Percentiles rank a stretch among this genome's conserved stretches.
These are phyloP conservation scores for Umbelopsis sp. DNA, from an alignment of 192 early-diverging fungal species.

Conservation along the genomic window DNA sequence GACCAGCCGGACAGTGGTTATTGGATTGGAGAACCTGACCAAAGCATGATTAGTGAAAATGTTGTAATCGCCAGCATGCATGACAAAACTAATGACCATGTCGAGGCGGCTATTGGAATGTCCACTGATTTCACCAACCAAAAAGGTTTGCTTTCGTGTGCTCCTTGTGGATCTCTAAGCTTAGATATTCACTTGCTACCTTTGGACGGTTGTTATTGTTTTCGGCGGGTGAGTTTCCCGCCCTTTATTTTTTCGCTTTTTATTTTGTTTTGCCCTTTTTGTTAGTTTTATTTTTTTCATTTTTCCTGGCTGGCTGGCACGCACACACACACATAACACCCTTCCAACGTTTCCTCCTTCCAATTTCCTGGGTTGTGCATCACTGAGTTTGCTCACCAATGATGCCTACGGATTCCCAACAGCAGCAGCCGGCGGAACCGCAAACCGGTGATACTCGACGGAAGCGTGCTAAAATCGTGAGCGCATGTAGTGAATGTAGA, in stretches of 20 bases:
- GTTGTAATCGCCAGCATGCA: too few relatives aligned
- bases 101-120: too few relatives aligned
- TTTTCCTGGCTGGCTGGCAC: not conserved
- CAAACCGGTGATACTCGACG: conserved; percentile 30
- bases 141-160: too few relatives aligned
- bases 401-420: conserved; percentile 22
- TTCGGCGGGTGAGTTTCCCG: conserved; percentile 3
- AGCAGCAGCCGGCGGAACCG: conserved; percentile 25
- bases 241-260: conserved; percentile 10
- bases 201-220: conserved; percentile 18
- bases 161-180: too few relatives aligned
- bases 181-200: conserved; percentile 1
- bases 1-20: too few relatives aligned
- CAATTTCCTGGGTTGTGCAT: conserved; percentile 1
- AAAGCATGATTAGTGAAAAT: too few relatives aligned
- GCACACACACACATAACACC: too few relatives aligned
- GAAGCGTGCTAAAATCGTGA: conserved; percentile 44
- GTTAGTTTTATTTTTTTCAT: conserved; percentile 6
- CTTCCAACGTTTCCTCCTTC: conserved; percentile 9
- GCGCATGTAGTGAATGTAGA: conserved; percentile 41
- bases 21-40: too few relatives aligned
- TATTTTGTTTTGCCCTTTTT: conserved; percentile 2
- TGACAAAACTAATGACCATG: too few relatives aligned
- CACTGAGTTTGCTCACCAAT: conserved; percentile 12
- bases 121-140: too few relatives aligned